phyloP scores from a whole-genome alignment of 1,139 yeast species.

The Blastobotrys buckinghamii region DNA sequence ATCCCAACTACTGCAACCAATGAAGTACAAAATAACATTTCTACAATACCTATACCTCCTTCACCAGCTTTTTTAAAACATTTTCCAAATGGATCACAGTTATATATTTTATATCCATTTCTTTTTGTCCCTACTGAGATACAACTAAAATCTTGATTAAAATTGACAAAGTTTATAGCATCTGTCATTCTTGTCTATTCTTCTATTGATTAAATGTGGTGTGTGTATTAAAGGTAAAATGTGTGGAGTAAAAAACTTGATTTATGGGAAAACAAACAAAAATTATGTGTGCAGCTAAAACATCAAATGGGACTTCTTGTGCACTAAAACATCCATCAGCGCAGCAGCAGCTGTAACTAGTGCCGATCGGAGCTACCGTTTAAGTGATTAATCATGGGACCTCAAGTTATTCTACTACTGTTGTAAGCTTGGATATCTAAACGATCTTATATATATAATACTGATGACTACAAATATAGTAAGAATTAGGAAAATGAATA shows the following conservation, averaged over 20 bases:
- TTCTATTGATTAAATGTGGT: neutral
- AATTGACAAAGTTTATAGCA: conserved; percentile 53
- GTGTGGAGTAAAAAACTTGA: neutral
- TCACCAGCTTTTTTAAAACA: conserved; percentile 51
- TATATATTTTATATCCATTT: conserved; percentile 78
- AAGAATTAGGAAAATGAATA: neutral
- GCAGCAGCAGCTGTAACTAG: too few relatives aligned
- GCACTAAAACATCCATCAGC: too few relatives aligned
- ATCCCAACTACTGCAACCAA: conserved; percentile 80
- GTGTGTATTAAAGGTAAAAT: neutral
- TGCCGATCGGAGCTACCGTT: too few relatives aligned
- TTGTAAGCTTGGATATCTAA: too few relatives aligned
- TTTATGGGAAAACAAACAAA: too few relatives aligned
- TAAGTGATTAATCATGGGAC: too few relatives aligned
- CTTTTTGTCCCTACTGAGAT: conserved; percentile 73
- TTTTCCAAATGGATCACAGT: conserved; percentile 85
- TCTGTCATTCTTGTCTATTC: conserved; percentile 4
- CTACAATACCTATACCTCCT: conserved; percentile 53
- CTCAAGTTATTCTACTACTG: too few relatives aligned
- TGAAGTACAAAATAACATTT: conserved; percentile 88
- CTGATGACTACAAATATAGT: neutral
- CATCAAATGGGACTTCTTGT: too few relatives aligned
- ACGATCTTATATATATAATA: too few relatives aligned
- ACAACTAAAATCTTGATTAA: conserved; percentile 89
- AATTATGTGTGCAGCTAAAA: too few relatives aligned